A percentile compares a stretch with the other conserved stretches of the same genome.
Evolutionary conservation across 2,329 filamentous ascomycete genomes (phyloP).

Genomic region (Byssochlamys sp.): DNA sequence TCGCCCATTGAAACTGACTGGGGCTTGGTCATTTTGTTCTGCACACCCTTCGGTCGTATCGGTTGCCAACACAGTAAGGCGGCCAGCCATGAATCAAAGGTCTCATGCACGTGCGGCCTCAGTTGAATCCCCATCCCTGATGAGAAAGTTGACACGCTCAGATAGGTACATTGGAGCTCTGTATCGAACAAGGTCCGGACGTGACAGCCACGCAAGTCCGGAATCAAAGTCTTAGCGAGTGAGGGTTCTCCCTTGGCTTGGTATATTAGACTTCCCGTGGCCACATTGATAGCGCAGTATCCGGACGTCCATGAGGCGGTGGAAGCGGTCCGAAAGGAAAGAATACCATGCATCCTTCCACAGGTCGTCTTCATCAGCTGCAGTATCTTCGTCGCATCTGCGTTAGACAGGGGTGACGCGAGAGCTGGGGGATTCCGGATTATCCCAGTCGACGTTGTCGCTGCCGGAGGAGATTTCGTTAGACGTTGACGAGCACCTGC

Average conservation of each 20-base stretch:
- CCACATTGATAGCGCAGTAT: conserved; percentile 44
- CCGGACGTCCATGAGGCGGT: conserved; percentile 40
- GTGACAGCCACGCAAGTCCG: conserved; percentile 41
- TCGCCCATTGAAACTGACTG: conserved; percentile 37
- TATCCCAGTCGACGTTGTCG: conserved; percentile 16
- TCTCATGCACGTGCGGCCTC: conserved; percentile 41
- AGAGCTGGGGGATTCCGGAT: conserved; percentile 19
- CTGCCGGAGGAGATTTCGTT: conserved; percentile 22
- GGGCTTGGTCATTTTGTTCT: conserved; percentile 43
- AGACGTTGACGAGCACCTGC: conserved; percentile 24
- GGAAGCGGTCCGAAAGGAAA: conserved; percentile 39
- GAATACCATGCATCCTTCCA: conserved; percentile 43
- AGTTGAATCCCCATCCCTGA: conserved; percentile 40
- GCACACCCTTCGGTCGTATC: conserved; percentile 40
- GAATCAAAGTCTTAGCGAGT: conserved; percentile 39
- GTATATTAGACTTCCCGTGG: conserved; percentile 41
- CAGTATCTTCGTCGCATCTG: conserved; percentile 40
- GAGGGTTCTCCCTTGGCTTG: conserved; percentile 42
- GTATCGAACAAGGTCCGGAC: conserved; percentile 40
- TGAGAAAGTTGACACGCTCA: conserved; percentile 41
- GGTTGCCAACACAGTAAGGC: conserved; percentile 45
- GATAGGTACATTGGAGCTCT: conserved; percentile 36
- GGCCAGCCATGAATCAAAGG: conserved; percentile 44
- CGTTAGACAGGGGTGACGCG: conserved; percentile 31
- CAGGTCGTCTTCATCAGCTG: conserved; percentile 45